Conservation (phyloP, 495 filamentous ascomycete species). For the Geoglossum glabrum region DNA sequence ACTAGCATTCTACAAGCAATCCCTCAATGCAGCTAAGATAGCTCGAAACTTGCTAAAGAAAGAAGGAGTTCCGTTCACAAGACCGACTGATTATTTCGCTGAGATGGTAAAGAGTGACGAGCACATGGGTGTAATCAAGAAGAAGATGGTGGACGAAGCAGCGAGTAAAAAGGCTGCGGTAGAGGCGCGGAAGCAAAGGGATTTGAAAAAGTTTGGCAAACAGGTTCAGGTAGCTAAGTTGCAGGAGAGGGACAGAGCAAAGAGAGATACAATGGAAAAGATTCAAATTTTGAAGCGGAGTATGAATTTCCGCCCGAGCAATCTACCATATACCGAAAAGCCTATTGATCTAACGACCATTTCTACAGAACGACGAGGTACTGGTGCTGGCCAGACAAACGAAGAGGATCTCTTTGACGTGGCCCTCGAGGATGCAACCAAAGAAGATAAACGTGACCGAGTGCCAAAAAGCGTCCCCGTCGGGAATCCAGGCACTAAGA, state of each 20-base stretch:
- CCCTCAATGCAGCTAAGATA: conserved; percentile 51
- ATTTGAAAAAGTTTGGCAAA: conserved; percentile 98
- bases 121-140: conserved; percentile 92
- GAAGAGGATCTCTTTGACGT: conserved; percentile 91
- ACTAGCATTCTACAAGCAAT: conserved; percentile 83
- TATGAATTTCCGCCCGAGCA: too few species aligned
- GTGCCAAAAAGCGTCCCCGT: conserved; percentile 8
- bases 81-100: conserved; percentile 87
- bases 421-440: conserved; percentile 59
- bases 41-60: conserved; percentile 55
- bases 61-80: conserved; percentile 65
- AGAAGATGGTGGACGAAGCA: conserved; percentile 81
- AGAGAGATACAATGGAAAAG: conserved; percentile 81
- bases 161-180: conserved; percentile 77
- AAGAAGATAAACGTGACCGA: conserved; percentile 19
- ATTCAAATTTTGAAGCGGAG: conserved; percentile 85
- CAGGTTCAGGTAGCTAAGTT: conserved; percentile 92
- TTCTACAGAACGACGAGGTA: conserved; percentile 58
- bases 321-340: not conserved
- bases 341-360: conserved; percentile 1
- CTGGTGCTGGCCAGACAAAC: conserved; percentile 33
- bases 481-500: conserved; percentile 39
- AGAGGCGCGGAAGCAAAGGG: conserved; percentile 77
- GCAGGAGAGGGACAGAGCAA: conserved; percentile 79
- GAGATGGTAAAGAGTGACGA: conserved; percentile 98